phyloP scores from a whole-genome alignment of 768 basidiomycete genomes.

The Exsudoporus frostii region DNA sequence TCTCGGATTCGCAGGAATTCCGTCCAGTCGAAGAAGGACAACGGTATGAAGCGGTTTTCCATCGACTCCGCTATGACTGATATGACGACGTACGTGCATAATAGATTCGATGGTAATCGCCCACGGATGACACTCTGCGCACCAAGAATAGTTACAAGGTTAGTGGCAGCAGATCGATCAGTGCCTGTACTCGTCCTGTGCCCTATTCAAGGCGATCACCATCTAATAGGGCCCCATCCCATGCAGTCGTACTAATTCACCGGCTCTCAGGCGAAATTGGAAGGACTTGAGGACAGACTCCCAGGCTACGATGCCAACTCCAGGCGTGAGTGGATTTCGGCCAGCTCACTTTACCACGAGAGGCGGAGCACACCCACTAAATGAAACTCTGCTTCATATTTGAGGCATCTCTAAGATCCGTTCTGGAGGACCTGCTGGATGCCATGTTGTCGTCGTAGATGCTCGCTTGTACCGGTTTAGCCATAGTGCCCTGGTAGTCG shows the following conservation, averaged over 20 bases:
- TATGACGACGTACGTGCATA: not conserved
- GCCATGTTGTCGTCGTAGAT: not conserved
- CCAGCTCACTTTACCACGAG: conserved; percentile 3
- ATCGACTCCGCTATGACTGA: conserved; percentile 7
- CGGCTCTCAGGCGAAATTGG: conserved; percentile 20
- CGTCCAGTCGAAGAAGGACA: not conserved
- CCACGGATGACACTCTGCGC: not conserved
- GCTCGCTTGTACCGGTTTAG: conserved; percentile 11
- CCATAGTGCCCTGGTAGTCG: not conserved
- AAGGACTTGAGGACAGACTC: conserved; percentile 15
- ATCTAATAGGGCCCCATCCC: not conserved
- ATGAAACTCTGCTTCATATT: conserved; percentile 24
- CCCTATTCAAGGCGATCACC: conserved; percentile 9
- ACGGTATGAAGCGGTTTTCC: not conserved
- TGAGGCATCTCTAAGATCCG: not conserved
- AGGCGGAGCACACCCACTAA: not conserved
- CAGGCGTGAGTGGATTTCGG: conserved; percentile 18
- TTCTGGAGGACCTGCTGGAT: not conserved
- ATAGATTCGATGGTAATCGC: conserved; percentile 6
- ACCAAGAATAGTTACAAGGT: conserved; percentile 11
- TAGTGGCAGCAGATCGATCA: conserved; percentile 3
- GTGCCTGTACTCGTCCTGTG: not conserved
- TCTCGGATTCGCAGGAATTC: conserved; percentile 2
- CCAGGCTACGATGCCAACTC: conserved; percentile 16
- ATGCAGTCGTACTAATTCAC: not conserved